A percentile compares a stretch with the other conserved stretches of the same genome.
These are phyloP conservation scores for Oenanthe sinensis DNA, from an alignment of 129 eudicot genomes.

Conservation along the genomic window DNA sequence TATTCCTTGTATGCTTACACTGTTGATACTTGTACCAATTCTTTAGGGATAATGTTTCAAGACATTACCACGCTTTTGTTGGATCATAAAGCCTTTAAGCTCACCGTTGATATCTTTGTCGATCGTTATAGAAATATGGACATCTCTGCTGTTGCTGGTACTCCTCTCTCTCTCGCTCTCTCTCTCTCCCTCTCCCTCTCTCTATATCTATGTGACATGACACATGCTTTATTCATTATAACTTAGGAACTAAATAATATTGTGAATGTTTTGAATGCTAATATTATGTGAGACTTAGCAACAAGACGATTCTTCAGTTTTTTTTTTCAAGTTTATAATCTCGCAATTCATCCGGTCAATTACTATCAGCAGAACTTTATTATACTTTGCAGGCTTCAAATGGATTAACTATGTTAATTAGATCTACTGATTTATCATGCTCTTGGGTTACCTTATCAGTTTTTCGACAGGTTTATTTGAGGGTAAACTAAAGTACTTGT, in stretches of 20 bases:
- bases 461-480: background rate
- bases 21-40: background rate
- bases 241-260: no score
- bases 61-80: conserved; percentile 85
- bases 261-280: background rate
- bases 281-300: background rate
- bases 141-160: conserved; percentile 96
- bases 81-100: conserved; percentile 77
- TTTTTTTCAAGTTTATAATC: background rate
- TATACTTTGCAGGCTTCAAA: background rate
- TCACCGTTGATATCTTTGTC: conserved; percentile 81
- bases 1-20: background rate
- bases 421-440: background rate
- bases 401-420: background rate
- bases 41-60: conserved; percentile 88
- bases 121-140: conserved; percentile 77
- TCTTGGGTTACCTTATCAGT: background rate
- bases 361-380: background rate
- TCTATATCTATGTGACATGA: no score
- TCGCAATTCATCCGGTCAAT: background rate
- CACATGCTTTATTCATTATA: background rate
- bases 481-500: background rate
- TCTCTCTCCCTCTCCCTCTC: background rate
- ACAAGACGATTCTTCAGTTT: background rate
- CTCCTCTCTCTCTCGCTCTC: background rate